Percentiles rank a stretch among this genome's conserved stretches.
Conservation (phyloP, 164 flowering plant genomes). For the Piper longum region DNA sequence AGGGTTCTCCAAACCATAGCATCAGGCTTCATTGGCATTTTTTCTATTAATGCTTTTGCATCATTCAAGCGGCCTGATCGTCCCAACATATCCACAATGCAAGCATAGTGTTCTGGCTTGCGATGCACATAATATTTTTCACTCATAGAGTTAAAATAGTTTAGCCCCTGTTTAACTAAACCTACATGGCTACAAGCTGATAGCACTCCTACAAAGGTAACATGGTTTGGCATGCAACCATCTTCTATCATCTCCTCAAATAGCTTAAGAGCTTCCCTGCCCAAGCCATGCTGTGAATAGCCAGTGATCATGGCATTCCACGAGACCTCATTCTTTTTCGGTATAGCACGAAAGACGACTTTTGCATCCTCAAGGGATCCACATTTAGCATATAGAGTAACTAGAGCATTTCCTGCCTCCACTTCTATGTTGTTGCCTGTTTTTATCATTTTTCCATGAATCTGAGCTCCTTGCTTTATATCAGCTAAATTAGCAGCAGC, state of each 20-base stretch:
- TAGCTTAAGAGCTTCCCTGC: conserved; percentile 17
- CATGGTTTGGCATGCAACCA: conserved; percentile 16
- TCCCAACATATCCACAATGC: conserved; percentile 24
- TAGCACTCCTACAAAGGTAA: conserved; percentile 22
- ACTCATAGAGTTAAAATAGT: conserved; percentile 21
- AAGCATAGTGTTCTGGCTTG: conserved; percentile 20
- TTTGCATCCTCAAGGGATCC: conserved; percentile 17
- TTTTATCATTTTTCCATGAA: conserved; percentile 18
- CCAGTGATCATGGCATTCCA: conserved; percentile 25
- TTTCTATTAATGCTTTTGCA: conserved; percentile 17
- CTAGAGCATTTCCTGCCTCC: conserved; percentile 17
- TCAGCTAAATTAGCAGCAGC: conserved; percentile 21
- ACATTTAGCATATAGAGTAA: conserved; percentile 21
- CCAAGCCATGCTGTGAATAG: conserved; percentile 23
- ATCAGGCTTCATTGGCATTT: conserved; percentile 20
- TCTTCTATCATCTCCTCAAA: conserved; percentile 18
- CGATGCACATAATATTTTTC: conserved; percentile 13
- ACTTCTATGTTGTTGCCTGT: conserved; percentile 14
- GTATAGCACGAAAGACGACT: conserved; percentile 11
- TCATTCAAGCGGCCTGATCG: conserved; percentile 18
- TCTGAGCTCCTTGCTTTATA: conserved; percentile 19
- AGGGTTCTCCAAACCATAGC: conserved; percentile 29
- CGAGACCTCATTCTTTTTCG: conserved; percentile 20
- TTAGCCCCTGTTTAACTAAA: conserved; percentile 18
- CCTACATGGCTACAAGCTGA: conserved; percentile 31